Base-by-base conservation (phyloP, 1,284 basidiomycete genomes). In the Moesziomyces aphidis region DNA sequence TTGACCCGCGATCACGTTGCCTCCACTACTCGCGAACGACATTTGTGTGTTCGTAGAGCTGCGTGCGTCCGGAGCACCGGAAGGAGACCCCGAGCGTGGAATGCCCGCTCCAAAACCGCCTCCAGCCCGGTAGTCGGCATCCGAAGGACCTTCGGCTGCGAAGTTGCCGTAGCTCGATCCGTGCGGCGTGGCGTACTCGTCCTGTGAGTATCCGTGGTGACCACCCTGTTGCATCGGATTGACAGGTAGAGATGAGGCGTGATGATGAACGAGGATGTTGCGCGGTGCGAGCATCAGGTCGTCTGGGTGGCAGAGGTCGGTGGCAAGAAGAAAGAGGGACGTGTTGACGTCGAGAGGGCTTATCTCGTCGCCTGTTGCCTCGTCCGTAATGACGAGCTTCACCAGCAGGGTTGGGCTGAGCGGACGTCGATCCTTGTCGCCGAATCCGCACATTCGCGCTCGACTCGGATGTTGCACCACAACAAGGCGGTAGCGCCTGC, bases 401-500 rank as follows among this genome's bases (percentile, higher is more conserved):
- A 78, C 79, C 17, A 81, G 79, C 47, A 80, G 48, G 1, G 79
- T 79, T 7, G 79, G 79, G 58, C 78, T 81, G 19, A 81, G 66
- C 19, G 79, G 79, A 44, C 79, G 68, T 46, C 79, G 73, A 42
- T 81, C 78, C 76, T 80, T 81, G 66, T 80, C 79, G 10, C 79
- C 79, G 34, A 81, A 81, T 5, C 79, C 79, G 44, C 79, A 81
- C 78, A 80, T 80, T 22, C 79, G 48, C 6, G 78, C 78, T 23
- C 79, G 61, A 36, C 66, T 77, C 11, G 79, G 77, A 65, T 80
- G 70, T 47, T 81, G 79, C 2, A 80, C 76, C 0, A 81, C 77
- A 1, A 75, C 73, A 5, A 81, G 73, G 15, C 71, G 54, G 56
- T 80, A 80, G 4, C 75, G 57, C 31, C 48, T 70, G 49, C 71